These are phyloP conservation scores for Sambucus nigra DNA, from an alignment of 129 eudicot species.

Conservation along the genomic window DNA sequence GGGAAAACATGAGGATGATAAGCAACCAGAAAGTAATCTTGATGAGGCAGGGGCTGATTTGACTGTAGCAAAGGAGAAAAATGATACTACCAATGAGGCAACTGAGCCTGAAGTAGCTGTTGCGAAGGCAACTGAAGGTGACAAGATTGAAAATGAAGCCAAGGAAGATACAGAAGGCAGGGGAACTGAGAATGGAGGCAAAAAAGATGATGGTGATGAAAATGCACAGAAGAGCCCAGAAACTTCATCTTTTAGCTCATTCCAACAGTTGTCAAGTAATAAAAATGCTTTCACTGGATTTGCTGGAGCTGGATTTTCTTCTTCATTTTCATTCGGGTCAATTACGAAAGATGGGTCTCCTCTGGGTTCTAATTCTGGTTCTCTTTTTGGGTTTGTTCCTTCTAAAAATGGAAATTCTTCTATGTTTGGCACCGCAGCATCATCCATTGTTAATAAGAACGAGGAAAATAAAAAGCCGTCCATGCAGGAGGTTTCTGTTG, in stretches of 20 bases:
- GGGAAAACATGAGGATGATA: slow-evolving; percentile 8
- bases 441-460: slow-evolving; percentile 23
- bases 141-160: slow-evolving; percentile 12
- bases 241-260: slow-evolving; percentile 52
- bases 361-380: slow-evolving; percentile 22
- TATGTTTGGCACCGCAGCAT: slow-evolving; percentile 38
- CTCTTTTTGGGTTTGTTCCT: slow-evolving; percentile 31
- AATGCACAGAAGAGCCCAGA: slow-evolving; percentile 24
- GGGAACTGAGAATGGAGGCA: slow-evolving; percentile 15
- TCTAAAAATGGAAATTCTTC: slow-evolving; percentile 44
- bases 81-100: slow-evolving; percentile 7
- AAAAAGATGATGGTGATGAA: slow-evolving; percentile 16
- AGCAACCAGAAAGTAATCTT: slow-evolving; percentile 19
- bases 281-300: slow-evolving; percentile 90
- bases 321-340: slow-evolving; percentile 76
- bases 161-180: slow-evolving; percentile 10
- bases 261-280: slow-evolving; percentile 78
- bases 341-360: slow-evolving; percentile 38
- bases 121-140: slow-evolving; percentile 21
- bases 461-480: slow-evolving; percentile 44
- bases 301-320: slow-evolving; percentile 76
- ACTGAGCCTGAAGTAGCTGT: slow-evolving; percentile 15
- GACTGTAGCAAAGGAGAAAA: slow-evolving; percentile 9
- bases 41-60: slow-evolving; percentile 21
- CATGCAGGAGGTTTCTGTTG: slow-evolving; percentile 74